These are phyloP conservation scores for Oryza glaberrima DNA, from an alignment of 176 grass and related monocot genomes.

Conservation along the genomic window DNA sequence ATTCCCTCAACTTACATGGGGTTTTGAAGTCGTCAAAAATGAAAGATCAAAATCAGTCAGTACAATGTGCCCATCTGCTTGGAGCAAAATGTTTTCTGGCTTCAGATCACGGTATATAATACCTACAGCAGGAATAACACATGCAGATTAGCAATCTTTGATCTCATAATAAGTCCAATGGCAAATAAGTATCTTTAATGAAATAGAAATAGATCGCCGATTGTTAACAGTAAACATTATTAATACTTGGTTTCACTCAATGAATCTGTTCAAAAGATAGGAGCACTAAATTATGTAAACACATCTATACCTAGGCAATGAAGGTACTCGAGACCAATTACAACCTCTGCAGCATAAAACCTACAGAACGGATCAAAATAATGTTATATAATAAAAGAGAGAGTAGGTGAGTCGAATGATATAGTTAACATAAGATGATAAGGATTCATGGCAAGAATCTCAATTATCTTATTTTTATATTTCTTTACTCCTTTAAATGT, in stretches of 20 bases:
- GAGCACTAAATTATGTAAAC: slow-evolving; percentile 16
- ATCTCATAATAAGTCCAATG: slow-evolving; percentile 1
- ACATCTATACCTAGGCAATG: slow-evolving; percentile 79
- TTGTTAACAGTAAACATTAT: slow-evolving; percentile 6
- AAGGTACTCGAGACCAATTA: slow-evolving; percentile 90
- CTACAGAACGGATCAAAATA: slow-evolving; percentile 51
- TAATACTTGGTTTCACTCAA: slow-evolving; percentile 5
- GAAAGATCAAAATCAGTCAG: slow-evolving; percentile 97
- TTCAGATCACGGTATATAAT: slow-evolving; percentile 98
- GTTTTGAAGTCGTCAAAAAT: slow-evolving; percentile 89
- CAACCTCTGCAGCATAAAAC: slow-evolving; percentile 97
- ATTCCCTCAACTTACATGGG: slow-evolving; percentile 65
- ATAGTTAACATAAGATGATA: neutral
- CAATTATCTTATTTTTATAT: neutral
- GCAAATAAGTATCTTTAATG: neutral
- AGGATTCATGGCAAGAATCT: neutral
- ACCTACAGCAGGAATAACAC: slow-evolving; percentile 56
- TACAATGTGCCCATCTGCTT: slow-evolving; percentile 86
- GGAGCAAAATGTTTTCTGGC: slow-evolving; percentile 97
- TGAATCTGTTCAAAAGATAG: slow-evolving; percentile 17
- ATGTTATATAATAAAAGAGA: slow-evolving; percentile 24
- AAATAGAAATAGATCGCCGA: slow-evolving; percentile 7
- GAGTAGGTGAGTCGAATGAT: neutral
- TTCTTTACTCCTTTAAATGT: neutral
- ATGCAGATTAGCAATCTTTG: slow-evolving; percentile 28